Conservation (phyloP, 2,329 filamentous ascomycete species). For the Hymenoscyphus scutula region DNA sequence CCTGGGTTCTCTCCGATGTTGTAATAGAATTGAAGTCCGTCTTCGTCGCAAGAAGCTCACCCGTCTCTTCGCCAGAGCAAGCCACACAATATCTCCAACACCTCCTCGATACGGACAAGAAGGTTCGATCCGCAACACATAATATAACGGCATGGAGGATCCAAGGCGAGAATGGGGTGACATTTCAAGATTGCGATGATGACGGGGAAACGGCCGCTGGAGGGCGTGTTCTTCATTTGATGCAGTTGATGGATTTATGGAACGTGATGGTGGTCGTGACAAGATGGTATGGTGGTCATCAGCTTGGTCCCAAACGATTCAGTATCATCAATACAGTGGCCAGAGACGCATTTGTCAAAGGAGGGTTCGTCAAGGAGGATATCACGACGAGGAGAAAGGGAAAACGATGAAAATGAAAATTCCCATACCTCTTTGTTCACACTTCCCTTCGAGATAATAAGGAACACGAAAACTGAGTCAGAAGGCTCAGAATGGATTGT, state of each 20-base stretch:
- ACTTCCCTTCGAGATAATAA: no score
- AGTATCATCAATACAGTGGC: conserved; percentile 85
- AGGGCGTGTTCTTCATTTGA: conserved; percentile 76
- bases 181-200: conserved; percentile 89
- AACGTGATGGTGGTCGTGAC: conserved; percentile 90
- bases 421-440: background rate
- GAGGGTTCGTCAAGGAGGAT: conserved; percentile 63
- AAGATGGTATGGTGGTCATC: conserved; percentile 91
- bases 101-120: conserved; percentile 78
- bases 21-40: conserved; percentile 81
- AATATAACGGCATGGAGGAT: conserved; percentile 97
- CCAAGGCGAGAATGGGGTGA: conserved; percentile 49
- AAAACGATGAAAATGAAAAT: conserved; percentile 25
- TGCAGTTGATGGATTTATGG: conserved; percentile 96
- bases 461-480: no score
- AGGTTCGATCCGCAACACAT: conserved; percentile 82
- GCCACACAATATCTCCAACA: conserved; percentile 71
- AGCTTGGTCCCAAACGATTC: conserved; percentile 85
- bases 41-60: conserved; percentile 76
- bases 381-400: conserved; percentile 42
- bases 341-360: conserved; percentile 77
- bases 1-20: conserved; percentile 73
- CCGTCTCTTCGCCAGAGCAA: conserved; percentile 66
- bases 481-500: no score
- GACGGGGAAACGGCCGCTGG: conserved; percentile 95